Evolutionary conservation across 225 moss, liverwort and hornwort species (phyloP), one percentile per base, ranked within the genome.

Genomic region (Antitrichia curtipendula): DNA sequence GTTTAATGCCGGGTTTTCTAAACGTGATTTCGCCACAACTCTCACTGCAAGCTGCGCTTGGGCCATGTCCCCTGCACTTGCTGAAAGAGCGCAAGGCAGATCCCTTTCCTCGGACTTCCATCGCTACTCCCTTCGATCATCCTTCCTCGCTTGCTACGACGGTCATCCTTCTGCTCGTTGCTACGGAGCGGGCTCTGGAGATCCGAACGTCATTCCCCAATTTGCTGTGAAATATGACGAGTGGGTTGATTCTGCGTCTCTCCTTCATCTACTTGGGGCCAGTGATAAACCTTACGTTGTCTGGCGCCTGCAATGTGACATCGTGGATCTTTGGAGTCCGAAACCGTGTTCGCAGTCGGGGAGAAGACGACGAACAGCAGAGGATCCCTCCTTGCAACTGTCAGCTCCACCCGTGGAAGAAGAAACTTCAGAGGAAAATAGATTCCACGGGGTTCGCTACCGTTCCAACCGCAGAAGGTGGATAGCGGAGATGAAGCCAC

Each of bases 241-340:
- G 38, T 83, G 83, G 83, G 54, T 12, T 36, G 38, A 6, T 24
- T 83, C 88, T 38, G 68, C 58, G n/a, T 12, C 65, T 16, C 28
- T 16, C 21, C 77, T 78, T n/a, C 43, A 13, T 18, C 68, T 88
- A 61, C 31, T 83, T 25, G 79, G 86, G 43, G 47, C 77, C 73
- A 16, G 20, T 36, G 80, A 84, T 43, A 15, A 81, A 25, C n/a
- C 18, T n/a, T 88, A 75, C 68, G 86, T 88, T 49, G 57, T 88
- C 71, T 86, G 88, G 88, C 86, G 74, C 83, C 82, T 91, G 80
- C 88, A 91, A 45, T 75, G 88, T 31, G 88, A 91, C 74, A 72
- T 88, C n/a, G 86, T 80, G 50, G 88, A 91, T 53, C 68, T 87
- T n/a, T 36, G 7, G 10, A 63, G 49, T n/a, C 83, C 21, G 24